Percentiles rank a stretch among this genome's conserved stretches.
phyloP scores from a whole-genome alignment of 2,329 filamentous ascomycete genomes.

The Colletotrichum sp. region DNA sequence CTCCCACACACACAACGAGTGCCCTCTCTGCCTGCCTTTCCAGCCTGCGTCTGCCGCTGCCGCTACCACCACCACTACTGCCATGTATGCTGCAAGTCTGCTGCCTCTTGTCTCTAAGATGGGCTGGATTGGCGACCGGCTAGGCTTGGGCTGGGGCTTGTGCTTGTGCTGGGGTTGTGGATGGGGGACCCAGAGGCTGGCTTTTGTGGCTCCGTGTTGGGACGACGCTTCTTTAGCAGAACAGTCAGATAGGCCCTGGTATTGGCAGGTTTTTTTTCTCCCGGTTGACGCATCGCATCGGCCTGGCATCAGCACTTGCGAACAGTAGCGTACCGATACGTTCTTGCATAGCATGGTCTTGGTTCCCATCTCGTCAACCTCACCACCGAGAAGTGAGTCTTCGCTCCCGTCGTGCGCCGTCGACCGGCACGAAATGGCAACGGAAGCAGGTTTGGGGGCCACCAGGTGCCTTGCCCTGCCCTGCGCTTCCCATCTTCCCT shows the following conservation, averaged over 20 bases:
- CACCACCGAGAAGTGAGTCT: background rate
- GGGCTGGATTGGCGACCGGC: slow-evolving; percentile 6
- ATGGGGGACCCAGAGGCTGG: slow-evolving; percentile 15
- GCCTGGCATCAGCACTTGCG: slow-evolving; percentile 19
- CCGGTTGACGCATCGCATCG: slow-evolving; percentile 2
- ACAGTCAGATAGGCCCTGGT: background rate
- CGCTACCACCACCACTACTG: background rate
- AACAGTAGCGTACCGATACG: slow-evolving; percentile 10
- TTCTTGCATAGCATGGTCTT: background rate
- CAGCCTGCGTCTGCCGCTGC: slow-evolving; percentile 7
- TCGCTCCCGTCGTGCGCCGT: background rate
- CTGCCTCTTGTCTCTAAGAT: slow-evolving; percentile 17
- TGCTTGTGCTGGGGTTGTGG: background rate
- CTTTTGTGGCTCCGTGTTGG: slow-evolving; percentile 19
- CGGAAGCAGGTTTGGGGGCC: slow-evolving; percentile 1
- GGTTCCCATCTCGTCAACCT: background rate
- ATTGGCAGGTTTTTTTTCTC: background rate
- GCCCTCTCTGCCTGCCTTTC: background rate
- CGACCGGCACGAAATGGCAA: background rate
- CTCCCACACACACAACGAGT: background rate
- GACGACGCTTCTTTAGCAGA: slow-evolving; percentile 21
- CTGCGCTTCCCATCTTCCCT: background rate
- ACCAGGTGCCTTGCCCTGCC: background rate
- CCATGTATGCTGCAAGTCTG: background rate
- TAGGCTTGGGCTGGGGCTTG: background rate